Evolutionary conservation across 2,329 filamentous ascomycete species (phyloP), one percentile per base, ranked within the genome.

Genomic region (Byssoonygena ceratinophila): DNA sequence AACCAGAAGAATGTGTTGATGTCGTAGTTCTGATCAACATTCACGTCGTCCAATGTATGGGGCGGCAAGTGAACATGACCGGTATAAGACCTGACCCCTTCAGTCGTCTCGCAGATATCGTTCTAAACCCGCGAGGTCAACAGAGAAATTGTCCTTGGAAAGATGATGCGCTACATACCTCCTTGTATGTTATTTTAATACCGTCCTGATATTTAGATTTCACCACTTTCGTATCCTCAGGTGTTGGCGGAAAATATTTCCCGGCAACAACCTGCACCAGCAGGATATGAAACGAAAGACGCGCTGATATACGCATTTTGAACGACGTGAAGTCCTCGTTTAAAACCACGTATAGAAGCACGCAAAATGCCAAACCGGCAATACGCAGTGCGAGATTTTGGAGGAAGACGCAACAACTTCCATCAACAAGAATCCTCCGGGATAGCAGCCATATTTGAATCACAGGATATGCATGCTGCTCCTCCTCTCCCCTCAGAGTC

Each of bases 131-230:
- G 3, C 5, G 9, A 29, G 25, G 43, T 37, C 41, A 29, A 14
- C 3, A n/a, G n/a, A n/a, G n/a, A n/a, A n/a, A n/a, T n/a, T n/a
- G n/a, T n/a, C n/a, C n/a, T n/a, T n/a, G n/a, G n/a, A n/a, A n/a
- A n/a, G n/a, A n/a, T n/a, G n/a, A n/a, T 22, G 36, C 22, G 43
- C 4, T 11, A 25, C 60, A 34, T 56, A 73, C 73, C 63, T 74
- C 63, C 61, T 74, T 74, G 54, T 72, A 74, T 1, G 71, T 70
- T 36, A 75, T 73, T 31, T 63, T 67, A 1, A 73, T 68, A 2
- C 68, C 71, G 32, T 71, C 61, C 1, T 51, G 25, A 40, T 22
- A 47, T 50, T 70, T 70, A 1, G 72, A 74, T 20, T 71, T 57
- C 7, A 73, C 59, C 2, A 69, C 64, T 25, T 64, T 73, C 27